Evolutionary conservation across 192 early-diverging fungal species (phyloP).

Genomic region (Coemansia guatemalensis): DNA sequence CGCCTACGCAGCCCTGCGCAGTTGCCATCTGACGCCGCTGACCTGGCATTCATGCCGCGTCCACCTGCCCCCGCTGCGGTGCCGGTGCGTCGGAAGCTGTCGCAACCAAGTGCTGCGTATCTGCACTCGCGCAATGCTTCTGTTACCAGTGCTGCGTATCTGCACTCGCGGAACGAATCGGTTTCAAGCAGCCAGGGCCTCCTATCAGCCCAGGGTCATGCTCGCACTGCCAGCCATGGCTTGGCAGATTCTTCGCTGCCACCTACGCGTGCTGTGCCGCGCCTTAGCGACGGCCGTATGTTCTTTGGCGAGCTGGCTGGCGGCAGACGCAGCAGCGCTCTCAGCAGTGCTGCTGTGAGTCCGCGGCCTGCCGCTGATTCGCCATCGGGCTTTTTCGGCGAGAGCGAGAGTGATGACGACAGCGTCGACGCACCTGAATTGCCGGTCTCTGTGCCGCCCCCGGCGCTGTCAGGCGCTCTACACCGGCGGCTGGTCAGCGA

Average conservation of each 20-base stretch:
- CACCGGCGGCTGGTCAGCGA: slow-evolving; percentile 45
- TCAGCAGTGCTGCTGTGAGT: too few species aligned
- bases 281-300: slow-evolving; percentile 10
- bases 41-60: slow-evolving; percentile 31
- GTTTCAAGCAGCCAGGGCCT: slow-evolving; percentile 25
- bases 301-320: slow-evolving; percentile 12
- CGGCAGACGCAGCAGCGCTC: neutral
- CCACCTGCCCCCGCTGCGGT: slow-evolving; percentile 16
- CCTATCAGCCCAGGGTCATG: too few species aligned
- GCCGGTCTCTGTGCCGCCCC: neutral
- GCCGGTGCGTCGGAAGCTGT: slow-evolving; percentile 31
- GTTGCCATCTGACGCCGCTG: slow-evolving; percentile 21
- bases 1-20: slow-evolving; percentile 43
- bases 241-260: neutral
- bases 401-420: neutral
- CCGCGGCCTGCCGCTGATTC: too few species aligned
- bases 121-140: slow-evolving; percentile 50
- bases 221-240: too few species aligned
- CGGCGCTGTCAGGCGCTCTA: neutral
- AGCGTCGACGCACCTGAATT: neutral
- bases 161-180: slow-evolving; percentile 48
- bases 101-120: slow-evolving; percentile 43
- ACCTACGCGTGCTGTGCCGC: neutral
- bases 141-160: slow-evolving; percentile 40
- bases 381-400: neutral